Conservation (phyloP, 106 monocot genomes). For the Amphibolis antarctica region DNA sequence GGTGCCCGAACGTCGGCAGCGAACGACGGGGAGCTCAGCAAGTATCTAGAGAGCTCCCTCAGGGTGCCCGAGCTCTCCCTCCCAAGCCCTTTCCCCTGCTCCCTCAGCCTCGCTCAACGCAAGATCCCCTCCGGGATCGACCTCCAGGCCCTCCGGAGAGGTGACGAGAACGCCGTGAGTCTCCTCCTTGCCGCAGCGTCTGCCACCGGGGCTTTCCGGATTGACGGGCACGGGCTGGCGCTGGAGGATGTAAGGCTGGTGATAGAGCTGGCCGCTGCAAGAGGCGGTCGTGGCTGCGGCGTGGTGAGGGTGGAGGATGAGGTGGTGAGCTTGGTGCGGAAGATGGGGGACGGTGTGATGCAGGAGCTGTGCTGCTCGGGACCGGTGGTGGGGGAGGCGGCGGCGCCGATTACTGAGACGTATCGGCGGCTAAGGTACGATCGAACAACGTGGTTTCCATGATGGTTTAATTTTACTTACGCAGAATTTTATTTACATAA, state of each 20-base stretch:
- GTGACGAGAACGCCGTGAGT: slow-evolving; percentile 19
- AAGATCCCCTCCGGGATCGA: slow-evolving; percentile 12
- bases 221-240: slow-evolving; percentile 19
- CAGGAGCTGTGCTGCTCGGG: slow-evolving; percentile 36
- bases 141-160: slow-evolving; percentile 12
- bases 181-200: slow-evolving; percentile 19
- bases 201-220: slow-evolving; percentile 23
- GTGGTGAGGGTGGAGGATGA: slow-evolving; percentile 12
- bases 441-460: neutral
- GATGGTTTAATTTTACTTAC: no score
- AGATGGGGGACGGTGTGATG: slow-evolving; percentile 12
- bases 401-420: slow-evolving; percentile 2
- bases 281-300: neutral
- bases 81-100: slow-evolving; percentile 18
- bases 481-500: no score
- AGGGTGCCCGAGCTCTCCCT: slow-evolving; percentile 42
- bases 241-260: slow-evolving; percentile 19
- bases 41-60: slow-evolving; percentile 49
- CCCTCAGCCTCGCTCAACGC: neutral
- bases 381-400: slow-evolving; percentile 9
- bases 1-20: slow-evolving; percentile 35
- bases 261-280: slow-evolving; percentile 7
- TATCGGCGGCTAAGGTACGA: slow-evolving; percentile 29
- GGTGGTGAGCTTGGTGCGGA: slow-evolving; percentile 9
- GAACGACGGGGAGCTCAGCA: slow-evolving; percentile 37